A percentile compares a stretch with the other conserved stretches of the same genome.
Conservation (phyloP, 176 grass and related monocot genomes). For the Oryza glumipatula region DNA sequence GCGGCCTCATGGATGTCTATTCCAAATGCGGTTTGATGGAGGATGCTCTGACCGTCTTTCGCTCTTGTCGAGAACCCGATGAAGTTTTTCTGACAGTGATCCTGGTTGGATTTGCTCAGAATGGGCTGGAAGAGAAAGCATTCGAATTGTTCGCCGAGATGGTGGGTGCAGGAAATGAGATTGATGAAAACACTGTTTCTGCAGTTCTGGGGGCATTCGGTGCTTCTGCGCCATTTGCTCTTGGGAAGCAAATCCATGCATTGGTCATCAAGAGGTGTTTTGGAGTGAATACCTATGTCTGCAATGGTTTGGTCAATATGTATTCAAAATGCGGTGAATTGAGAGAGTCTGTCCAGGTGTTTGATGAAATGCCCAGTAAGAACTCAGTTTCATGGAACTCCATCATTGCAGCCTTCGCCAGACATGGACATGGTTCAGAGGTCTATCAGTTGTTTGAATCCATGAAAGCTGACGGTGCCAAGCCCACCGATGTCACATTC, state of each 20-base stretch:
- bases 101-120: conserved; percentile 83
- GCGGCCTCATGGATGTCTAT: conserved; percentile 87
- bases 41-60: conserved; percentile 69
- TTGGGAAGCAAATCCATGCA: conserved; percentile 88
- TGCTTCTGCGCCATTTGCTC: conserved; percentile 59
- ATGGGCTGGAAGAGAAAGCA: conserved; percentile 66
- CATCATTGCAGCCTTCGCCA: conserved; percentile 70
- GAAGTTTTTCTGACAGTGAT: conserved; percentile 74
- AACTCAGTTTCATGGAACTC: conserved; percentile 89
- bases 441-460: conserved; percentile 69
- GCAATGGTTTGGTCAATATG: conserved; percentile 93
- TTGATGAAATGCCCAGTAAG: conserved; percentile 43
- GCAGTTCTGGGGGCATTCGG: conserved; percentile 81
- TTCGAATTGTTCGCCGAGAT: conserved; percentile 67
- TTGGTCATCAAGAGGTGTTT: conserved; percentile 62
- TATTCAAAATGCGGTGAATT: conserved; percentile 89
- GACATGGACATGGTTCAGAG: conserved; percentile 67
- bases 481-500: conserved; percentile 80
- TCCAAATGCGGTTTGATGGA: conserved; percentile 87
- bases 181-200: conserved; percentile 74
- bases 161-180: conserved; percentile 35
- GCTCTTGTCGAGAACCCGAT: conserved; percentile 59
- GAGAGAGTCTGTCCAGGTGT: conserved; percentile 59
- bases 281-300: conserved; percentile 61
- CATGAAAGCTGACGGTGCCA: conserved; percentile 64